Evolutionary conservation across 768 basidiomycete genomes (phyloP).

Genomic region (Amanita brunnescens): DNA sequence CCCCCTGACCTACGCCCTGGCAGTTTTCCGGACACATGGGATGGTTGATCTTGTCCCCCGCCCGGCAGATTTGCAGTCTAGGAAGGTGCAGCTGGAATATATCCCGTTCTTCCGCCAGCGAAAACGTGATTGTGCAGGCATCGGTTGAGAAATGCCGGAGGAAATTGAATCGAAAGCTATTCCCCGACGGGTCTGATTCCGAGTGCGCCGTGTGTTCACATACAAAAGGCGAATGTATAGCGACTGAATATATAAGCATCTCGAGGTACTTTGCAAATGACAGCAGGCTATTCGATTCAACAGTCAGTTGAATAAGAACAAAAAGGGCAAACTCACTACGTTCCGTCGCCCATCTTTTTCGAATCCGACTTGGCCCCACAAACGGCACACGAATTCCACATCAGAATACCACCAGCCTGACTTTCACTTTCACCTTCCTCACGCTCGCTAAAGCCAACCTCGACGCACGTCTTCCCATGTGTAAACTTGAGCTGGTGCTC

Average conservation of each 20-base stretch:
- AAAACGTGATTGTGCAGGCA: conserved; percentile 31
- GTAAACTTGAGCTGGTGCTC: conserved; percentile 40
- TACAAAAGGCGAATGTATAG: conserved; percentile 24
- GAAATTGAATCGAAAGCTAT: conserved; percentile 29
- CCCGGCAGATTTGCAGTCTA: conserved; percentile 43
- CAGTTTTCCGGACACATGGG: neutral
- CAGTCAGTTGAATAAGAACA: neutral
- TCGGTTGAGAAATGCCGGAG: conserved; percentile 27
- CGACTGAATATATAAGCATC: conserved; percentile 38
- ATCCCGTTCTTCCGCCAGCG: conserved; percentile 38
- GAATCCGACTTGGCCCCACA: conserved; percentile 31
- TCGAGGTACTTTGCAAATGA: conserved; percentile 55
- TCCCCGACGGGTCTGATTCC: conserved; percentile 20
- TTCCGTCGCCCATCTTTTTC: conserved; percentile 35
- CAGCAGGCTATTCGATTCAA: conserved; percentile 28
- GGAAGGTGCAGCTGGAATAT: conserved; percentile 58
- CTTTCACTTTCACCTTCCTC: neutral
- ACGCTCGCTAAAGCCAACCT: conserved; percentile 14
- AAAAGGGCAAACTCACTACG: conserved; percentile 33
- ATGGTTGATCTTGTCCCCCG: conserved; percentile 10
- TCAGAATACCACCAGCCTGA: conserved; percentile 22
- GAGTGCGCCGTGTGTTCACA: conserved; percentile 37
- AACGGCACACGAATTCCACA: conserved; percentile 43
- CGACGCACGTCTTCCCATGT: conserved; percentile 27
- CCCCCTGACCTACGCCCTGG: conserved; percentile 14